Percentiles rank a stretch among this genome's conserved stretches.
These are phyloP conservation scores for Lagenidium sp. DNA, from an alignment of 352 stramenopile genomes.

Conservation along the genomic window DNA sequence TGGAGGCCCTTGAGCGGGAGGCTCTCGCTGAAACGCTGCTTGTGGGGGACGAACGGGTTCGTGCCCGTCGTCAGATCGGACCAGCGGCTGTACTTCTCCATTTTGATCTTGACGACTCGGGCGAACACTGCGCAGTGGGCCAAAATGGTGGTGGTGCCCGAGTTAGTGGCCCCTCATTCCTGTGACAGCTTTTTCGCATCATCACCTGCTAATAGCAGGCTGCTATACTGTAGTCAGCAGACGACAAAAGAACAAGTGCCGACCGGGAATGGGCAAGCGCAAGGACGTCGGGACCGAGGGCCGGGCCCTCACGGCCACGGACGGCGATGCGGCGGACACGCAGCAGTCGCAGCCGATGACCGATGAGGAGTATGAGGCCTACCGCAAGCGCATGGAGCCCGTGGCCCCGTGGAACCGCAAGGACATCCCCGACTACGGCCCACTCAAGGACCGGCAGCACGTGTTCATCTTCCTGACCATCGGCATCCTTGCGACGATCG, in stretches of 20 bases:
- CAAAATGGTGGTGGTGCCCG: too few species aligned
- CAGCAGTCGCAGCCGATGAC: not conserved
- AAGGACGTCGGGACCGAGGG: too few species aligned
- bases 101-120: too few species aligned
- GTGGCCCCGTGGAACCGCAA: conserved; percentile 75
- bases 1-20: conserved; percentile 31
- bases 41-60: conserved; percentile 81
- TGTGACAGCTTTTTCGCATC: too few species aligned
- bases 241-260: too few species aligned
- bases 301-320: too few species aligned
- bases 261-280: too few species aligned
- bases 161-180: too few species aligned
- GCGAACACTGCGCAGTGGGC: too few species aligned
- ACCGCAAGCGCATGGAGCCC: conserved; percentile 57
- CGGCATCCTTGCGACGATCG: conserved; percentile 47
- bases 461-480: conserved; percentile 60
- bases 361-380: conserved; percentile 38
- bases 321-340: conserved; percentile 14
- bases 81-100: conserved; percentile 86
- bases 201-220: too few species aligned
- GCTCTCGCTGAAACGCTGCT: conserved; percentile 38
- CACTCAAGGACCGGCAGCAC: conserved; percentile 47
- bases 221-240: too few species aligned
- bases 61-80: conserved; percentile 78
- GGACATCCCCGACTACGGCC: conserved; percentile 74